Percentiles rank a stretch among this genome's conserved stretches.
Conservation (phyloP, 2,329 filamentous ascomycete species). For the Pseudocercospora cruenta region DNA sequence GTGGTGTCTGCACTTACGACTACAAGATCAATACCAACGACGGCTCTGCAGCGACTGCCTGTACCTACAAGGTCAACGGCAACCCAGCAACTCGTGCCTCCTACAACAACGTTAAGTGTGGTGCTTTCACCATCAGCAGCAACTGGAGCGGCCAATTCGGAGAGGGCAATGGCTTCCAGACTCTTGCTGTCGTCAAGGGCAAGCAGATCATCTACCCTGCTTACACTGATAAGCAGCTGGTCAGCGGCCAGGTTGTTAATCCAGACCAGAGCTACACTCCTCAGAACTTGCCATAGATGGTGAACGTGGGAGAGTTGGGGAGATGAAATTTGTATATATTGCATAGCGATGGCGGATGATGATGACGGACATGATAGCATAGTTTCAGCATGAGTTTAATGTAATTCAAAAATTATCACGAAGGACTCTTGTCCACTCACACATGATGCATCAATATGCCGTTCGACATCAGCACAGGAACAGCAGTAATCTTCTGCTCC, state of each 20-base stretch:
- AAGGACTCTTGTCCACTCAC: too few relatives aligned
- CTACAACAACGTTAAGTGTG: constrained; percentile 26
- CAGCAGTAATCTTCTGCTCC: too few relatives aligned
- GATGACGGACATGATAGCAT: background rate
- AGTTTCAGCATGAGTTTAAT: background rate
- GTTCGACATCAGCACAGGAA: too few relatives aligned
- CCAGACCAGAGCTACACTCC: constrained; percentile 33
- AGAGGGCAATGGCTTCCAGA: constrained; percentile 27
- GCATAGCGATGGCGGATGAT: background rate
- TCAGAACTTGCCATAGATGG: constrained; percentile 26
- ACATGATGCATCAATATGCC: too few relatives aligned
- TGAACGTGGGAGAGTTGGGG: background rate
- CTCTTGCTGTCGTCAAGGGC: constrained; percentile 24
- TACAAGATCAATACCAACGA: constrained; percentile 29
- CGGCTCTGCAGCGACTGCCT: constrained; percentile 16
- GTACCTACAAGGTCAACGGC: constrained; percentile 26
- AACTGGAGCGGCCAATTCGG: constrained; percentile 29
- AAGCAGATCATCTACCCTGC: constrained; percentile 29
- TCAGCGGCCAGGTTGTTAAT: constrained; percentile 21
- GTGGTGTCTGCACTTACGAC: constrained; percentile 24
- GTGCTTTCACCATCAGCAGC: constrained; percentile 24
- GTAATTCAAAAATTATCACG: background rate
- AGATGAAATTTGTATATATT: background rate
- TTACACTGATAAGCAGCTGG: constrained; percentile 29
- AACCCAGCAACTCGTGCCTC: constrained; percentile 21